Evolutionary conservation across 1,139 yeast species (phyloP), one percentile per base, ranked within the genome.

Genomic region (Taphrina confusa): DNA sequence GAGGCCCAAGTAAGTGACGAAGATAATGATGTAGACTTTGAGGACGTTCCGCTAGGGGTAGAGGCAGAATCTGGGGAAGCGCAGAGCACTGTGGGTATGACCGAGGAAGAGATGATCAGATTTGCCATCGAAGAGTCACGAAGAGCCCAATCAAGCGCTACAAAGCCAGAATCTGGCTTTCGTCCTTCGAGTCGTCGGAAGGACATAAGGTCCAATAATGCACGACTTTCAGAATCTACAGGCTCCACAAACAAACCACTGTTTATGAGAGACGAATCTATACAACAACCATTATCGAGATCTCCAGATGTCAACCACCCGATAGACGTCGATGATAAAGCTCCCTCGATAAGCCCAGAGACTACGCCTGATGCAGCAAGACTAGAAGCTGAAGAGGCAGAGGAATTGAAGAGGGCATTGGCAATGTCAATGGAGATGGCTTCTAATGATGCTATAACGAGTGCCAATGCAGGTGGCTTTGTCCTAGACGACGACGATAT

Each of bases 31-130:
- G 60, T 61, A 11, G 64, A 63, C 14, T 30, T 45, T 44, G 63
- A 61, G 65, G 89, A 84, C 62, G 83, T 84, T 1, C 71, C 72
- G 2, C 46, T 74, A 4, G 66, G 65, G 31, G 36, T 34, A 12
- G 40, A 45, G 22, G 20, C 12, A 4, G 14, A 11, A 16, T 30
- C 30, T 3, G 50, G 4, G 2, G 50, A 9, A 30, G 9, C 18
- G 12, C 22, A 28, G 20, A 44, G 33, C 14, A 34, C 44, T n/a
- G 27, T 33, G 11, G 52, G 52, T 18, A 54, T 54, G 58, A 44
- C 51, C 4, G 58, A 54, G 40, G 58, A 45, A 6, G 58, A 54
- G 16, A 54, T 54, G 58, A 54, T 54, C 51, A 42, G 33, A 27
- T 54, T 45, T 27, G 58, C 58, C 16, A 36, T 54, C 2, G 58